Conservation (phyloP, 179 eudicot species). For the Patellifolia procumbens region DNA sequence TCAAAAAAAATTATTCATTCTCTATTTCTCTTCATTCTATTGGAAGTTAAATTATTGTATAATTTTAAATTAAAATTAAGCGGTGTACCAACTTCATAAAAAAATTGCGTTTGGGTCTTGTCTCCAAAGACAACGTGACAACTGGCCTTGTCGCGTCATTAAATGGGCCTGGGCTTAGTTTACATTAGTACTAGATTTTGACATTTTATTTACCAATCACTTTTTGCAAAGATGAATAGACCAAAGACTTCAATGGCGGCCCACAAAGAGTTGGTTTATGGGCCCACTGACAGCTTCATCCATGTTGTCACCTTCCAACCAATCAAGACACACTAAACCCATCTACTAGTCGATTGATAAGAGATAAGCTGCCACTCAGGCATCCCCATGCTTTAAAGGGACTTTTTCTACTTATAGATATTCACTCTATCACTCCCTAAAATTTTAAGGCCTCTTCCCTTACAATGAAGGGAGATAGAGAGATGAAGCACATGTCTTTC, state of each 20-base stretch:
- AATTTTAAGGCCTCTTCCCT: background rate
- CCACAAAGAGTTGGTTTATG: background rate
- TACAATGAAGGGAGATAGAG: background rate
- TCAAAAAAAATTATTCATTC: too few relatives aligned
- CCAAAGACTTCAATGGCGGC: background rate
- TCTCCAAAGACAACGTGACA: background rate
- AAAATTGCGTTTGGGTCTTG: background rate
- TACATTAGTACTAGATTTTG: background rate
- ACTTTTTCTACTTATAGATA: background rate
- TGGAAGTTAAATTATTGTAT: too few relatives aligned
- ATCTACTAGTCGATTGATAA: constrained; percentile 28
- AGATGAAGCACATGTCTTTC: constrained; percentile 12
- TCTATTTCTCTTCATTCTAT: too few relatives aligned
- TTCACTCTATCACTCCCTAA: background rate
- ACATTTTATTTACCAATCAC: background rate
- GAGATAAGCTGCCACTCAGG: constrained; percentile 43
- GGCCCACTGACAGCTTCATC: constrained; percentile 13
- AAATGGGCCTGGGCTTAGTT: background rate
- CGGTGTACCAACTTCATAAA: too few relatives aligned
- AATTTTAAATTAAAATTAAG: too few relatives aligned
- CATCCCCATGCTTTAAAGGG: background rate
- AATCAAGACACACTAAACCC: constrained; percentile 9
- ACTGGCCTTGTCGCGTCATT: constrained; percentile 1
- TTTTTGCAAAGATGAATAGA: background rate
- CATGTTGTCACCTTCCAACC: constrained; percentile 22